These are phyloP conservation scores for Elsinoe australis DNA, from an alignment of 2,329 filamentous ascomycete species.

Conservation along the genomic window DNA sequence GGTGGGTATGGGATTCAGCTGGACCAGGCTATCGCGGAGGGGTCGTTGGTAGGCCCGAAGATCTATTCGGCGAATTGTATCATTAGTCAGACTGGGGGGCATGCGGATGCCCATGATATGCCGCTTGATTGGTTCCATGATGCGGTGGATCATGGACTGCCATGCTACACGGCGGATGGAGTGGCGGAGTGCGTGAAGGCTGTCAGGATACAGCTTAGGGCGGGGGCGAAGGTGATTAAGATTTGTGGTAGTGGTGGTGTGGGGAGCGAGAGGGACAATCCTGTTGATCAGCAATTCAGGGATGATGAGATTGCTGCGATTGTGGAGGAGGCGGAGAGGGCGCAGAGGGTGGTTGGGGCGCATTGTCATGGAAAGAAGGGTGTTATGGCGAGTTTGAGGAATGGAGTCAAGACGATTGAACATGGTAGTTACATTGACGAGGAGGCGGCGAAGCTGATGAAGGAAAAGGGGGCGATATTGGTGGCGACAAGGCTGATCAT, in stretches of 20 bases:
- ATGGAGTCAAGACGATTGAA: slow-evolving; percentile 43
- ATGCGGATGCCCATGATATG: slow-evolving; percentile 40
- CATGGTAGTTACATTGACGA: slow-evolving; percentile 44
- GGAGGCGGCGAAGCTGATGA: slow-evolving; percentile 40
- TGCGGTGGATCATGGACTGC: slow-evolving; percentile 29
- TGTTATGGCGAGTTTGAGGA: slow-evolving; percentile 40
- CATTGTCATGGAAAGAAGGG: slow-evolving; percentile 28
- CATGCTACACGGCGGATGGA: slow-evolving; percentile 35
- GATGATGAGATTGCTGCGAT: slow-evolving; percentile 25
- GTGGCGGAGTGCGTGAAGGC: slow-evolving; percentile 39
- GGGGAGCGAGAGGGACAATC: slow-evolving; percentile 23
- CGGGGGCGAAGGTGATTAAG: slow-evolving; percentile 45
- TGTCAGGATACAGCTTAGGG: slow-evolving; percentile 39
- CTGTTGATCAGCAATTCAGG: slow-evolving; percentile 24
- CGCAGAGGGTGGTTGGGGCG: slow-evolving; percentile 29
- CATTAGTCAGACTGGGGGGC: slow-evolving; percentile 44
- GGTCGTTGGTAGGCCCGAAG: slow-evolving; percentile 41
- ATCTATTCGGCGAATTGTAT: slow-evolving; percentile 42
- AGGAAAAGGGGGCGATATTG: slow-evolving; percentile 39
- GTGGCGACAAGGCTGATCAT: slow-evolving; percentile 41
- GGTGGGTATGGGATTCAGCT: slow-evolving; percentile 43
- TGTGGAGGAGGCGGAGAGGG: slow-evolving; percentile 24
- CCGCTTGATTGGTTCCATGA: slow-evolving; percentile 32
- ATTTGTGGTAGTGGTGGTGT: slow-evolving; percentile 31
- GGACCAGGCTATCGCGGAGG: slow-evolving; percentile 37